Evolutionary conservation across 108 stramenopile species (phyloP), one percentile per base, ranked within the genome.

Genomic region (Nitzschia palea): DNA sequence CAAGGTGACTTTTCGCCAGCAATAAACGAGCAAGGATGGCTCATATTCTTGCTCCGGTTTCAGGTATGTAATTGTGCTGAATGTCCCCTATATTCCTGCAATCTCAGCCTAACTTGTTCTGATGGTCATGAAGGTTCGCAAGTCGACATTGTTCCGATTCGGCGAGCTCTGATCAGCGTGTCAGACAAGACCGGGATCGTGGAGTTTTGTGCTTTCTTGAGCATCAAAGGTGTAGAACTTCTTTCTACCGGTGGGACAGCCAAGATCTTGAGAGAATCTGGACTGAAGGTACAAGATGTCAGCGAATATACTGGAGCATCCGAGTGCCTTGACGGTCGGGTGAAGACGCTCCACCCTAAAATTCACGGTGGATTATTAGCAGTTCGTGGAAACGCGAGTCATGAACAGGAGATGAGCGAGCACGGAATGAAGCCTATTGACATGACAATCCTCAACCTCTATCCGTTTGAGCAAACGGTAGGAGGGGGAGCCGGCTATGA

Each of bases 221-320:
- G 84, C 44, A 66, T 70, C 35, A 69, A 87, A 43, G 86, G 86
- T 25, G 97, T 97, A 26, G 89, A 98, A 69, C 73, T 99, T 10
- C 80, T 99, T n/a, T 94, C 92, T 14, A 99, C 98, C 26, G 98
- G 98, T 14, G 98, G 98, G 28, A 99, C 98, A 17, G 97, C 97
- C 52, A 88, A 83, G 68, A 74, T 61, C 37, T 70, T 95, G 42
- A 83, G 93, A 27, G 90, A 93, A 0, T 94, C 96, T 42, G 96
- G 96, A 8, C 67, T 98, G 23, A 64, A 71, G 17, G 91, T 94
- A 55, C 86, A 66, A 47, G 95, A 97, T 70, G 97, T 99, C 15
- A 67, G 81, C 30, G 98, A 99, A 6, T 95, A 95, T 72, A 99
- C 98, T 30, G 86, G 83, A 12, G 83, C 86, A 18, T 92, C 90